Evolutionary conservation across 495 filamentous ascomycete species (phyloP).

Genomic region (Bryoglossum gracile): DNA sequence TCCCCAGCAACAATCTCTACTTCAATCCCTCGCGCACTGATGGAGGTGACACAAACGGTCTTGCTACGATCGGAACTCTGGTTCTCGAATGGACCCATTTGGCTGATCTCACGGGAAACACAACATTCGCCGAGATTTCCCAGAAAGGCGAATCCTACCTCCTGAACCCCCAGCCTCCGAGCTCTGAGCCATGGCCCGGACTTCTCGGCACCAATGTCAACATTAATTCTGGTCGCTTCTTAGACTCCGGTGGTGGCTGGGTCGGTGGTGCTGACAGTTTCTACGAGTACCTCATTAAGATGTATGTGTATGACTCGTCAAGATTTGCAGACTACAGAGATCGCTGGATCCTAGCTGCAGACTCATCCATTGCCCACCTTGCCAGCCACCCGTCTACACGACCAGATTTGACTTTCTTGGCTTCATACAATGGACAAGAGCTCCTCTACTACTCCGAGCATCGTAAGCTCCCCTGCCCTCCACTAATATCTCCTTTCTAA

Average conservation of each 20-base stretch:
- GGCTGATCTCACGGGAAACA: conserved; percentile 65
- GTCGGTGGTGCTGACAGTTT: conserved; percentile 73
- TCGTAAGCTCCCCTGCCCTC: conserved; percentile 24
- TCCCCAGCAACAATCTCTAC: conserved; percentile 67
- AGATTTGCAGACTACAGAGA: conserved; percentile 59
- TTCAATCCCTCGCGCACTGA: conserved; percentile 40
- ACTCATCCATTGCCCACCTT: conserved; percentile 68
- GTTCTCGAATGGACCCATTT: conserved; percentile 83
- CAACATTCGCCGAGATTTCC: conserved; percentile 55
- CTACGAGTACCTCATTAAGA: conserved; percentile 93
- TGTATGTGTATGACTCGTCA: conserved; percentile 73
- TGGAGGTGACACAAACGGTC: conserved; percentile 49
- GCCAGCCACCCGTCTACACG: conserved; percentile 60
- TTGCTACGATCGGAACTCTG: conserved; percentile 66
- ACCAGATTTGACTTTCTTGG: conserved; percentile 70
- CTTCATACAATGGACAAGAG: conserved; percentile 49
- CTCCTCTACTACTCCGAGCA: conserved; percentile 51
- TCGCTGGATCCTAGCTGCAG: conserved; percentile 70
- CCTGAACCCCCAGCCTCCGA: conserved; percentile 53
- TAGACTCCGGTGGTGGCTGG: conserved; percentile 67
- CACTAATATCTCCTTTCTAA: neutral
- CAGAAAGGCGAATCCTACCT: conserved; percentile 69
- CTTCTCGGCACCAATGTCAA: conserved; percentile 64
- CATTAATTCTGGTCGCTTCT: conserved; percentile 57
- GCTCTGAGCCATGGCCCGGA: conserved; percentile 68